Evolutionary conservation across 2,329 filamentous ascomycete genomes (phyloP), one percentile per base, ranked within the genome.

Genomic region (Chalara sp.): DNA sequence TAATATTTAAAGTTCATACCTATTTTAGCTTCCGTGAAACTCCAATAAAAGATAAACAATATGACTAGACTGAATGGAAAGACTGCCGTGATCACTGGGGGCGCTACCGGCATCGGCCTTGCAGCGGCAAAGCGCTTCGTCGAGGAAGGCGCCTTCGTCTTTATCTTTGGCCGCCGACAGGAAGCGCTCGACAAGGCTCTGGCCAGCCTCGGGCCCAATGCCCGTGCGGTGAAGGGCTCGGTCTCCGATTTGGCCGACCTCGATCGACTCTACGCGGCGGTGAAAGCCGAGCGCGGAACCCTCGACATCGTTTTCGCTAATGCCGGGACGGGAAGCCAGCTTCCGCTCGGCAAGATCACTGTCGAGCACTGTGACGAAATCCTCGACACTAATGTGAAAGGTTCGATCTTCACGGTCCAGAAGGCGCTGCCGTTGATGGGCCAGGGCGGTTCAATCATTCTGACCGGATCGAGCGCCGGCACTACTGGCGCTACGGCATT

Each of bases 341-440:
- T 59, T 33, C 32, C 29, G 49, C 56, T 59, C 41, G 56, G 56
- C 49, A 44, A 58, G 41, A 55, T 59, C 56, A 59, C 56, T 41
- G 53, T 53, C 39, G 56, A 59, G 51, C 56, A 59, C 51, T 53
- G 50, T 32, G 49, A 62, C 11, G 59, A 61, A 4, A 54, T 62
- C 1, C 67, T 72, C 46, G 53, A 59, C 30, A 50, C 62, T 48
- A 72, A 71, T 50, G 57, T 69, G 3, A 59, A 63, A 10, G 67
- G 68, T 1, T 56, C 68, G 1, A 50, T 73, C 10, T 68, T 67
- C 56, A 53, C 66, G 35, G 56, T 61, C 5, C 67, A 72, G 44
- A 65, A 66, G 5, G 65, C 56, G 5, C 53, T 59, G 44, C 56
- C 56, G 41, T 48, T 59, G 32, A 58, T 59, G 56, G 47, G 49